Conservation (phyloP, 1,284 basidiomycete genomes). For the Heterobasidion irregulare region DNA sequence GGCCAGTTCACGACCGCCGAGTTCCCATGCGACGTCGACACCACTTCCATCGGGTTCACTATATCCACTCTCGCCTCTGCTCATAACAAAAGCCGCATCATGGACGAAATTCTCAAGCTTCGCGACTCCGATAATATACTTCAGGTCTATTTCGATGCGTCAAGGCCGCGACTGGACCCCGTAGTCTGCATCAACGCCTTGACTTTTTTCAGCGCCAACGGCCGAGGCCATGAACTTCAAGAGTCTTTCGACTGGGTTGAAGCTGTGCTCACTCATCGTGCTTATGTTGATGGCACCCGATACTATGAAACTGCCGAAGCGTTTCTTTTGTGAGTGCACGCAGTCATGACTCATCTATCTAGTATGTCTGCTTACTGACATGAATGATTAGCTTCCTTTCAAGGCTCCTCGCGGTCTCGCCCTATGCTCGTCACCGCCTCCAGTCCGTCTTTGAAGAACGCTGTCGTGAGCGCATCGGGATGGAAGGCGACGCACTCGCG, state of each 20-base stretch:
- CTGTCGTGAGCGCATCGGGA: constrained; percentile 36
- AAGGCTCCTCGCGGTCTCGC: constrained; percentile 27
- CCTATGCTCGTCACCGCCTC: no score
- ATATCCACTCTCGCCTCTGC: constrained; percentile 24
- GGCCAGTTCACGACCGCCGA: constrained; percentile 27
- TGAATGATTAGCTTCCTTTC: constrained; percentile 26
- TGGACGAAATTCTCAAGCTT: constrained; percentile 47
- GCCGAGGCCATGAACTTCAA: constrained; percentile 36
- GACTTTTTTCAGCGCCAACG: constrained; percentile 39
- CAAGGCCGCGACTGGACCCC: constrained; percentile 44
- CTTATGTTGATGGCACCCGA: constrained; percentile 46
- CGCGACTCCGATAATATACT: constrained; percentile 40
- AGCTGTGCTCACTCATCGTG: constrained; percentile 40
- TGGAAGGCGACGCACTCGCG: constrained; percentile 34
- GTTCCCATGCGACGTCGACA: constrained; percentile 43
- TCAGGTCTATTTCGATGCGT: constrained; percentile 47
- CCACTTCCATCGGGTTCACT: constrained; percentile 40
- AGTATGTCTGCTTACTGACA: no score
- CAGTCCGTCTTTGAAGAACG: constrained; percentile 20
- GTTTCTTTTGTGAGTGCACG: constrained; percentile 29
- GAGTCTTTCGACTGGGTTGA: constrained; percentile 43
- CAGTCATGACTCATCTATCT: no score
- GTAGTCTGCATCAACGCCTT: constrained; percentile 45
- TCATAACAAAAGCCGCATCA: constrained; percentile 30
- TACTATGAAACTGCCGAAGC: constrained; percentile 47